A percentile compares a stretch with the other conserved stretches of the same genome.
These are phyloP conservation scores for Metrosideros polymorpha DNA, from an alignment of 441 rosid genomes.

Conservation along the genomic window DNA sequence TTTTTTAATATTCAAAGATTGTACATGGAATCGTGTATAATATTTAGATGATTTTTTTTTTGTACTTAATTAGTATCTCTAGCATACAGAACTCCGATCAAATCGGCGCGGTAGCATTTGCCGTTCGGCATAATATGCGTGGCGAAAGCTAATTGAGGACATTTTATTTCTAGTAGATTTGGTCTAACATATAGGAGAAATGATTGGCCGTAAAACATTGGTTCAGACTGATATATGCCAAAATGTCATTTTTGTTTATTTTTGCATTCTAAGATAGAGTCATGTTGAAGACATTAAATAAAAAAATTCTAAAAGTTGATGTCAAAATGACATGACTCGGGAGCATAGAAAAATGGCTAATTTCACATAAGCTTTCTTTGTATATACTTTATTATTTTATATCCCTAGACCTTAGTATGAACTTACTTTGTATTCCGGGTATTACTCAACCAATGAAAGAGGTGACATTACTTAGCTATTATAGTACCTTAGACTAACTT, in stretches of 20 bases:
- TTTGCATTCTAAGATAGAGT: neutral
- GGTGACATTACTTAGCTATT: neutral
- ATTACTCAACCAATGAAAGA: neutral
- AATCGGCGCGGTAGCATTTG: accelerated
- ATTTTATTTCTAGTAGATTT: neutral
- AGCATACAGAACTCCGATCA: accelerated
- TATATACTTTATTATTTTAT: neutral
- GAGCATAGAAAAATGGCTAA: neutral
- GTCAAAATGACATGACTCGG: neutral
- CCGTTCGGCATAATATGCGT: neutral
- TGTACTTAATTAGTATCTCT: neutral
- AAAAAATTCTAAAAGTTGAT: no score
- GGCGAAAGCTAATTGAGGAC: neutral
- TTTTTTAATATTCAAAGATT: neutral
- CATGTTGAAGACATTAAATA: neutral
- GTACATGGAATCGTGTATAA: neutral
- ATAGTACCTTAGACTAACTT: neutral
- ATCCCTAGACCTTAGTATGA: neutral
- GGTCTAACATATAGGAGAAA: neutral
- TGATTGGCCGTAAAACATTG: neutral
- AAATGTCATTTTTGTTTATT: neutral
- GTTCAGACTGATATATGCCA: neutral
- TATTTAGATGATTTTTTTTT: neutral
- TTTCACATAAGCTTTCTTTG: neutral
- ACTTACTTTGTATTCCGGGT: neutral